These are phyloP conservation scores for Exophiala xenobiotica DNA, from an alignment of 2,329 filamentous ascomycete species.

Conservation along the genomic window DNA sequence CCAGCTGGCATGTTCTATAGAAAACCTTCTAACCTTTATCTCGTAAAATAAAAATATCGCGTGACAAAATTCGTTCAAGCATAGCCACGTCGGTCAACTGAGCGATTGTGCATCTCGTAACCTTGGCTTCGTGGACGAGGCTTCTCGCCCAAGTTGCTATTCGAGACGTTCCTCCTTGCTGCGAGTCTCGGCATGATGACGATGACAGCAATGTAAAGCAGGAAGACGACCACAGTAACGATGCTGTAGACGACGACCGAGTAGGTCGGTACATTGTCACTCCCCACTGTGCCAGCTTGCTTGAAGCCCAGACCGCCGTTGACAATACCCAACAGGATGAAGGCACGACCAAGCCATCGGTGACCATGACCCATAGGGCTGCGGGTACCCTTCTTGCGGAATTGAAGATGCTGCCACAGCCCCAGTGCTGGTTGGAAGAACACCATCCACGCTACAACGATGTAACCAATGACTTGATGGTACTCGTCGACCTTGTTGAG, in stretches of 20 bases:
- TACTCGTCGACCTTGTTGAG: slow-evolving; percentile 40
- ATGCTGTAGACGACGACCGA: slow-evolving; percentile 51
- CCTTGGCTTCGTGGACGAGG: slow-evolving; percentile 13
- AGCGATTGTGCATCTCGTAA: slow-evolving; percentile 26
- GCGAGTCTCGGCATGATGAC: slow-evolving; percentile 9
- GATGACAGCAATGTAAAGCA: slow-evolving; percentile 41
- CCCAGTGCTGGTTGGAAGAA: slow-evolving; percentile 57
- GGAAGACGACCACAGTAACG: slow-evolving; percentile 49
- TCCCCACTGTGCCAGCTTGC: slow-evolving; percentile 42
- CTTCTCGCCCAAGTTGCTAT: slow-evolving; percentile 22
- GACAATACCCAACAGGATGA: slow-evolving; percentile 54
- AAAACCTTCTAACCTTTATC: not conserved
- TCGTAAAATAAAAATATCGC: not conserved
- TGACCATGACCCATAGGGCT: slow-evolving; percentile 46
- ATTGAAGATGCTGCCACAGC: slow-evolving; percentile 52
- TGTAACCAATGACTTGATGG: slow-evolving; percentile 56
- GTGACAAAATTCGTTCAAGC: not conserved
- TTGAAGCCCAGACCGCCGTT: slow-evolving; percentile 58
- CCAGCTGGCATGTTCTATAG: too few relatives aligned
- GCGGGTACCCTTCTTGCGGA: slow-evolving; percentile 44
- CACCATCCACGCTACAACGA: slow-evolving; percentile 53
- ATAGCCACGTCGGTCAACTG: not conserved
- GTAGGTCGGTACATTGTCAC: slow-evolving; percentile 33
- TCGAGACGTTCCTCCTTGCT: slow-evolving; percentile 1
- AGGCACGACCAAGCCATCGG: slow-evolving; percentile 55